Percentiles rank a stretch among this genome's conserved stretches.
Evolutionary conservation across 345 rosid species (phyloP).

Genomic region (Ceriops decandra): DNA sequence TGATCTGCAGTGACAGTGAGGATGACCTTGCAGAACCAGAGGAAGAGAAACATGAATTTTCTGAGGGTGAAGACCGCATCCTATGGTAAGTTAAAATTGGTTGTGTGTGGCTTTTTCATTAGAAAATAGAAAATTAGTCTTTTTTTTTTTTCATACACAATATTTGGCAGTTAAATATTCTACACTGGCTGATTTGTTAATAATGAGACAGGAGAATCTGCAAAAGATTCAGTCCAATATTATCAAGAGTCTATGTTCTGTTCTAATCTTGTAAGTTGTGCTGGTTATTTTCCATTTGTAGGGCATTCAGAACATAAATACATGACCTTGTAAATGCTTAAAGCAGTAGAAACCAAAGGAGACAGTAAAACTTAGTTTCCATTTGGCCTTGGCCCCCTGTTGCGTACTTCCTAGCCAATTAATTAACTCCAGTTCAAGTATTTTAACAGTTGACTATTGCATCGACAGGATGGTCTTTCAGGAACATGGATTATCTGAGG

Average conservation of each 20-base stretch:
- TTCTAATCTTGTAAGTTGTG: background rate
- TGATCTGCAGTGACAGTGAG: conserved; percentile 94
- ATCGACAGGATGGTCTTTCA: conserved; percentile 68
- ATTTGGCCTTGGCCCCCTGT: background rate
- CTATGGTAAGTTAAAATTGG: conserved; percentile 52
- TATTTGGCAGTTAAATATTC: background rate
- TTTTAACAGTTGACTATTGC: conserved; percentile 13
- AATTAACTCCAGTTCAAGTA: background rate
- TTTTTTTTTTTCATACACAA: background rate
- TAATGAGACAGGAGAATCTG: too few species aligned
- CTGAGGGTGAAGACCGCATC: conserved; percentile 78
- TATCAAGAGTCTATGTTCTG: background rate
- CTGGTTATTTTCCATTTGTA: background rate
- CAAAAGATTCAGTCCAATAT: too few species aligned
- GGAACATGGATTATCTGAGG: conserved; percentile 74
- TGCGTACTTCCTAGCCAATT: background rate
- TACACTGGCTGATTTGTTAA: background rate
- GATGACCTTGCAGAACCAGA: conserved; percentile 76
- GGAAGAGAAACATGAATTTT: conserved; percentile 76
- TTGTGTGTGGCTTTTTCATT: background rate
- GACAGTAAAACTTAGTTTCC: background rate
- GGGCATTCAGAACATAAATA: background rate
- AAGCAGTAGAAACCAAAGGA: background rate
- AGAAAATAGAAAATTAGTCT: background rate
- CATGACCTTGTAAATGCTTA: background rate